Evolutionary conservation across 257 asterid genomes (phyloP).

Genomic region (Capsicum pubescens): DNA sequence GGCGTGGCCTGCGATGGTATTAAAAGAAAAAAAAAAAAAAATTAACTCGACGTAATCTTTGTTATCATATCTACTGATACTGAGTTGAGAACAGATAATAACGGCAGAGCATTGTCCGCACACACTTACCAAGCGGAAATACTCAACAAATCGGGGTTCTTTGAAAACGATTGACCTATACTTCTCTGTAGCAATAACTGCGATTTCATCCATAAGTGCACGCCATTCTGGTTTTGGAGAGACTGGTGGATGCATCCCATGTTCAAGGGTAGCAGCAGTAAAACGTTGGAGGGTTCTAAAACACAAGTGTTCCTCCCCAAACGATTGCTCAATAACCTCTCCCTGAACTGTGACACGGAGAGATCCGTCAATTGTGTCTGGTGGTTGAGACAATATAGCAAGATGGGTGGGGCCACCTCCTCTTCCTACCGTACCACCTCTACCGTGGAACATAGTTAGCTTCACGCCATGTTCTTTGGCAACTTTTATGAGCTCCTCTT

Average conservation of each 20-base stretch:
- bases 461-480: constrained; percentile 58
- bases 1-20: constrained; percentile 53
- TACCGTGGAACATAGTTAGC: constrained; percentile 63
- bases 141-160: constrained; percentile 66
- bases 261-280: constrained; percentile 61
- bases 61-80: background rate
- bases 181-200: constrained; percentile 48
- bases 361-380: constrained; percentile 58
- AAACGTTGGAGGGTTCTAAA: constrained; percentile 61
- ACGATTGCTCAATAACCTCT: constrained; percentile 61
- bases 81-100: background rate
- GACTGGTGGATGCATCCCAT: constrained; percentile 57
- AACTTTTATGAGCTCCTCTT: constrained; percentile 60
- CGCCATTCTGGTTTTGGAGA: constrained; percentile 66
- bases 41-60: background rate
- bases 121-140: constrained; percentile 57
- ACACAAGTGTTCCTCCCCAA: constrained; percentile 59
- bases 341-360: constrained; percentile 66
- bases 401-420: constrained; percentile 73
- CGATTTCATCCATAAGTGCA: constrained; percentile 54
- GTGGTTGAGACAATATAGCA: constrained; percentile 67
- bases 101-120: background rate
- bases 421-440: constrained; percentile 69
- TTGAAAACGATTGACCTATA: constrained; percentile 56
- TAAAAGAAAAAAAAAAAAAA: background rate